phyloP scores from a whole-genome alignment of 1,284 basidiomycete genomes.

The Cystobasidium sp. region DNA sequence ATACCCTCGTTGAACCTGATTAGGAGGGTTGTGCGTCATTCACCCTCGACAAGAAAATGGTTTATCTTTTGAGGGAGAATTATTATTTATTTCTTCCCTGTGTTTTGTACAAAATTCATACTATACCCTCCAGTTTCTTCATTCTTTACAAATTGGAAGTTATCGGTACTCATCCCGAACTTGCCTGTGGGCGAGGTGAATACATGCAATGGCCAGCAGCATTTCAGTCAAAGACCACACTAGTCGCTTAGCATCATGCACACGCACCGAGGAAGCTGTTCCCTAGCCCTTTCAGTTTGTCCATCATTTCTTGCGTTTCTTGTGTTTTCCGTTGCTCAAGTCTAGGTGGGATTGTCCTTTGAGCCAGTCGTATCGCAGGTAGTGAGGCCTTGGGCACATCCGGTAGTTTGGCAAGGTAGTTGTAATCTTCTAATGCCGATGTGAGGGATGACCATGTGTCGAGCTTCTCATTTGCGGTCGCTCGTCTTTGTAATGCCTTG shows the following conservation, averaged over 20 bases:
- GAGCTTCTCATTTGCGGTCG: constrained; percentile 77
- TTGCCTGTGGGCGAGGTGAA: constrained; percentile 46
- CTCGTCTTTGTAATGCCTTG: constrained; percentile 86
- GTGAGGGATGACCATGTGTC: constrained; percentile 80
- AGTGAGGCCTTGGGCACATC: constrained; percentile 65
- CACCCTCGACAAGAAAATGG: too few relatives aligned
- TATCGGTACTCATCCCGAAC: constrained; percentile 58
- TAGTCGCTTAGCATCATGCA: not conserved
- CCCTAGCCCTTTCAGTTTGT: constrained; percentile 88
- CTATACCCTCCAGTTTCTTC: constrained; percentile 80
- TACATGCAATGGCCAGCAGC: not conserved
- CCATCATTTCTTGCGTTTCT: constrained; percentile 90
- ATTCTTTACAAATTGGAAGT: constrained; percentile 89
- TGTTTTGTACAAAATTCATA: constrained; percentile 73
- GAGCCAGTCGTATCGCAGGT: constrained; percentile 62
- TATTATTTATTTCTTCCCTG: constrained; percentile 7
- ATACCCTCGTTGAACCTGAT: too few relatives aligned
- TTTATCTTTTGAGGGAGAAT: not conserved
- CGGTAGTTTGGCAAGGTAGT: constrained; percentile 67
- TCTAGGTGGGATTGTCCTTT: constrained; percentile 67
- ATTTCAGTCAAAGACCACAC: not conserved
- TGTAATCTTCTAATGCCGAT: constrained; percentile 87
- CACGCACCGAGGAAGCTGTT: constrained; percentile 81
- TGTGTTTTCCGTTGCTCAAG: constrained; percentile 75
- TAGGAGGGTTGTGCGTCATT: too few relatives aligned